phyloP scores from a whole-genome alignment of 768 basidiomycete species.

The Mrakia frigida region DNA sequence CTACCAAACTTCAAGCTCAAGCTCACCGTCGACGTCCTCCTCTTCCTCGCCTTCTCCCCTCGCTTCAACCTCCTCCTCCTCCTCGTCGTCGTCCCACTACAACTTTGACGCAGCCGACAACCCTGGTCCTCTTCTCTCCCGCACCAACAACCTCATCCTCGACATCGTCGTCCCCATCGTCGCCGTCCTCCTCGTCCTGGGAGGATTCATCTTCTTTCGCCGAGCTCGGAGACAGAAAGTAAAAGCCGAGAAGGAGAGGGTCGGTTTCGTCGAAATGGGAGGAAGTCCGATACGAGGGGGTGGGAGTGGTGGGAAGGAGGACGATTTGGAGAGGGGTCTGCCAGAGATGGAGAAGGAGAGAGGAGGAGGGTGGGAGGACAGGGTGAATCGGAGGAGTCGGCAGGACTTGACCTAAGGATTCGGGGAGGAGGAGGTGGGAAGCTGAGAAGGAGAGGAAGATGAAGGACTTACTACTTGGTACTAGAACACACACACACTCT shows the following conservation, averaged over 20 bases:
- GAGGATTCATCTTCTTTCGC: neutral
- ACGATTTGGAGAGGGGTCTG: neutral
- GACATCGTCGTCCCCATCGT: constrained; percentile 6
- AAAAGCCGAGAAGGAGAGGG: neutral
- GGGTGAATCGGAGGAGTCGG: neutral
- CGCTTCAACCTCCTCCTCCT: neutral
- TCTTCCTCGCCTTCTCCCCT: neutral
- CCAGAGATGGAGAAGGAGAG: neutral
- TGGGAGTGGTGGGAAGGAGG: neutral
- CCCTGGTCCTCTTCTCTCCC: neutral
- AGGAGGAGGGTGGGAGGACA: neutral
- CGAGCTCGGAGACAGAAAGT: neutral
- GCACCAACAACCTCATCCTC: constrained; percentile 12
- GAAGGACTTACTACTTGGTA: no score
- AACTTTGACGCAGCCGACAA: neutral
- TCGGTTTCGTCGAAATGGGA: neutral
- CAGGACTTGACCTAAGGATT: no score
- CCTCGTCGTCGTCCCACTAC: neutral
- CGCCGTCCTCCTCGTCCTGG: neutral
- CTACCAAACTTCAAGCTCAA: neutral
- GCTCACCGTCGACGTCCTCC: constrained; percentile 13
- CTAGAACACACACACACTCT: no score
- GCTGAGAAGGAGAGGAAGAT: no score
- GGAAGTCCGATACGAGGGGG: neutral
- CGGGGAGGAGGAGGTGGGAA: no score